A percentile compares a stretch with the other conserved stretches of the same genome.
These are phyloP conservation scores for Mycosarcoma maydis DNA, from an alignment of 1,284 basidiomycete genomes.

Conservation along the genomic window DNA sequence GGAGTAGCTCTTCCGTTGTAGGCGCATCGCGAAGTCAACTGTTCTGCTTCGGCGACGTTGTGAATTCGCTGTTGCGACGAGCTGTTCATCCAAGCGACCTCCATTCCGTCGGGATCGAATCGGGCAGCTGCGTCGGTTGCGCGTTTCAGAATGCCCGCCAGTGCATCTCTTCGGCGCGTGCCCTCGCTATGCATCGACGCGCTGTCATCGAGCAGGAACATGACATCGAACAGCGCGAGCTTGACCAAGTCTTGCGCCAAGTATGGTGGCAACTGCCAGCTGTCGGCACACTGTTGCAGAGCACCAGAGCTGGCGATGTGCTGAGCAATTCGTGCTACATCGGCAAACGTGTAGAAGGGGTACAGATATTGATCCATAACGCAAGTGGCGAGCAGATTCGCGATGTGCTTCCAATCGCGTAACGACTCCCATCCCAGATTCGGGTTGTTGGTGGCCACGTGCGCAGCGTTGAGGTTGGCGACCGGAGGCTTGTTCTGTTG, in stretches of 20 bases:
- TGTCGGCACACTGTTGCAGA: conserved; percentile 44
- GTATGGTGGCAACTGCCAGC: conserved; percentile 58
- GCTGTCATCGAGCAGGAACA: conserved; percentile 58
- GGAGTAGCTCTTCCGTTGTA: conserved; percentile 52
- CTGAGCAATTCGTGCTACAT: conserved; percentile 44
- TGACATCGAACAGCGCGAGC: conserved; percentile 58
- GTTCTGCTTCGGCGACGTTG: conserved; percentile 43
- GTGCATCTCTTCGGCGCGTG: conserved; percentile 27
- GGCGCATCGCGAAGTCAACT: conserved; percentile 32
- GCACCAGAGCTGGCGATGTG: conserved; percentile 49
- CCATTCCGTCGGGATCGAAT: conserved; percentile 57
- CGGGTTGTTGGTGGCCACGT: conserved; percentile 20
- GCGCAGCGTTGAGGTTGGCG: not conserved
- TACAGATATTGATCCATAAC: conserved; percentile 60
- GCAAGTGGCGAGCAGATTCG: conserved; percentile 50
- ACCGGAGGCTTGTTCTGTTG: conserved; percentile 7
- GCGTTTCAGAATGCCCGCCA: conserved; percentile 47
- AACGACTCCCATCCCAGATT: conserved; percentile 44
- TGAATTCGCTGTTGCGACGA: conserved; percentile 32
- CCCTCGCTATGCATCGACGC: conserved; percentile 50
- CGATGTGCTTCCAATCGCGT: conserved; percentile 50
- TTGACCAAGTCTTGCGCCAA: conserved; percentile 59
- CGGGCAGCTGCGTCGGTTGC: conserved; percentile 53
- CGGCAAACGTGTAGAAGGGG: conserved; percentile 51
- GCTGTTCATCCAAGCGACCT: conserved; percentile 56